phyloP scores from a whole-genome alignment of 2,329 filamentous ascomycete species.

The Diaporthe sp. region DNA sequence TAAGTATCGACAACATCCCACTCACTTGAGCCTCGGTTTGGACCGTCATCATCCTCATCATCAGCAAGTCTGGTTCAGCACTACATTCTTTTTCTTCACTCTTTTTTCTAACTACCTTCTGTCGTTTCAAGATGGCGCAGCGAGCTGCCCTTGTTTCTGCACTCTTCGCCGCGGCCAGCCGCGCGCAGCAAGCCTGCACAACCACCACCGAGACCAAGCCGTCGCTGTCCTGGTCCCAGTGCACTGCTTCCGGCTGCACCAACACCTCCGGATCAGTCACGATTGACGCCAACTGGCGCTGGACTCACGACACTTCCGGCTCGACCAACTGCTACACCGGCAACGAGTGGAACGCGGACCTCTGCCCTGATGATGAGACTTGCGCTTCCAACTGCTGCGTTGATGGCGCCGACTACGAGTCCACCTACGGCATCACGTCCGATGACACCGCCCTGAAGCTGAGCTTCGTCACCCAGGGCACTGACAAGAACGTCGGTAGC shows the following conservation, averaged over 20 bases:
- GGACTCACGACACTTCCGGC: constrained; percentile 62
- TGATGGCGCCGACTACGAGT: constrained; percentile 60
- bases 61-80: constrained; percentile 35
- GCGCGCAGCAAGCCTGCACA: constrained; percentile 65
- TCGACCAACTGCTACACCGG: constrained; percentile 70
- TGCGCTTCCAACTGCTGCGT: constrained; percentile 60
- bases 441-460: constrained; percentile 59
- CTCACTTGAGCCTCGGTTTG: not conserved
- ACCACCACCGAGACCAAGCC: constrained; percentile 64
- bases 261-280: constrained; percentile 63
- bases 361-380: constrained; percentile 55
- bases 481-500: constrained; percentile 60
- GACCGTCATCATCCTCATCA: constrained; percentile 26
- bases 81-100: constrained; percentile 32
- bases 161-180: constrained; percentile 54
- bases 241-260: constrained; percentile 64
- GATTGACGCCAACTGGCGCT: constrained; percentile 73
- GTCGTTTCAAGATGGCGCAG: constrained; percentile 39
- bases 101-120: constrained; percentile 33
- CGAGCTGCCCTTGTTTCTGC: constrained; percentile 48
- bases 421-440: constrained; percentile 61
- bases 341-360: constrained; percentile 53
- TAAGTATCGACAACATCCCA: constrained; percentile 32
- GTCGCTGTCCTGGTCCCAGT: constrained; percentile 64
- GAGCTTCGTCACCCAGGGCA: constrained; percentile 64